Evolutionary conservation across 805 yeast genomes (phyloP), one percentile per base, ranked within the genome.

Genomic region (Ascoidea rubescens): DNA sequence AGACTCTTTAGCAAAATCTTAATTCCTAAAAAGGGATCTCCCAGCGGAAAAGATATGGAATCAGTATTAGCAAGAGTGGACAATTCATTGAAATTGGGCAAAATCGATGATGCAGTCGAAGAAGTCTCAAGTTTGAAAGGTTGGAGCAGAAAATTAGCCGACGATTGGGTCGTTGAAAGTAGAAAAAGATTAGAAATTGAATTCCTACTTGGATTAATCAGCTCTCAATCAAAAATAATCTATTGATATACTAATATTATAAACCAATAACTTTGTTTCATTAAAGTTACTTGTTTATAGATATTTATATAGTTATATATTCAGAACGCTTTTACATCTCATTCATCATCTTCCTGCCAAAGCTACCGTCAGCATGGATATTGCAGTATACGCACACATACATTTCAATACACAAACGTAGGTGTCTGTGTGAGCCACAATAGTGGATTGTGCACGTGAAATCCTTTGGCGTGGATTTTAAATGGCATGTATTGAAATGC

Each of bases 61-160:
- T 78, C 89, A 52, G 84, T 90, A 28, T 80, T 90, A 62, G 90
- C 95, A 1, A 79, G 96, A 64, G 93, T 95, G 43, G 82, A 84
- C 59, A 74, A 82, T 53, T 79, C 85, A 58, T 73, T 91, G 63
- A 71, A 77, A 48, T 79, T 84, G 60, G 89, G 91, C 53, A 80
- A 85, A 56, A 75, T 93, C 60, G 88, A 84, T 63, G 77, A 77
- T 55, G 99, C 99, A 14, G 95, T 93, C 31, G 96, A 90, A 64
- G 96, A 90, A 67, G 93, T 84, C 52, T 83, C 95, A 56, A 76
- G 79, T 57, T 75, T 93, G 68, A 85, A 87, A 68, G 98, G 98
- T 46, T 87, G 96, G 96, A 79, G 93, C 44, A 82, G 95, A 75
- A 78, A 78, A 63, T 75, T 93, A 60, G 93, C 97, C 45, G 79